phyloP scores from a whole-genome alignment of 805 yeast genomes.

The Cyberlindnera lachancei region DNA sequence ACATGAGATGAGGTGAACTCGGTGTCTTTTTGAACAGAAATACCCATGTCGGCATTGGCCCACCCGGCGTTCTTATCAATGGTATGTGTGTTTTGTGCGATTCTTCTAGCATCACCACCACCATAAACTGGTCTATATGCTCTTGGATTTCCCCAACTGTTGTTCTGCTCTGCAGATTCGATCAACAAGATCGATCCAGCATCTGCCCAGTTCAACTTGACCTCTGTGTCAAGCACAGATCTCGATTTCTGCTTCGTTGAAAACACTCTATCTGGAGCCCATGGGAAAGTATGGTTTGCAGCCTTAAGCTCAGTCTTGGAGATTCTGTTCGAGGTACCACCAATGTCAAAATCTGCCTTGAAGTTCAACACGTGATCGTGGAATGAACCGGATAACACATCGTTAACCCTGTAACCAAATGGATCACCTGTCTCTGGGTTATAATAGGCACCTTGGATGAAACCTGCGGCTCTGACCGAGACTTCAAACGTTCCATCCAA shows the following conservation, averaged over 20 bases:
- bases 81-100: slow-evolving; percentile 10
- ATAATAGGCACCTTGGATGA: slow-evolving; percentile 23
- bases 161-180: slow-evolving; percentile 18
- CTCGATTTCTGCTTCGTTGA: slow-evolving; percentile 14
- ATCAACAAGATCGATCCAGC: slow-evolving; percentile 20
- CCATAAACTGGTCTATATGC: slow-evolving; percentile 22
- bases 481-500: slow-evolving; percentile 24
- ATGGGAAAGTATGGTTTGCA: slow-evolving; percentile 18
- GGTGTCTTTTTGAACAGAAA: slow-evolving; percentile 21
- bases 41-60: slow-evolving; percentile 18
- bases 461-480: slow-evolving; percentile 24
- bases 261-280: slow-evolving; percentile 18
- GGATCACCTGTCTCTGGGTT: slow-evolving; percentile 12
- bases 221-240: slow-evolving; percentile 14
- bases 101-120: slow-evolving; percentile 16
- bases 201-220: slow-evolving; percentile 16
- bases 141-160: slow-evolving; percentile 23
- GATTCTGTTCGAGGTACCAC: slow-evolving; percentile 18
- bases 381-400: slow-evolving; percentile 23
- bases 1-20: slow-evolving; percentile 20
- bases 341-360: slow-evolving; percentile 24
- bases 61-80: slow-evolving; percentile 19
- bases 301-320: slow-evolving; percentile 10
- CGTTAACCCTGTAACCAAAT: slow-evolving; percentile 19
- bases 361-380: slow-evolving; percentile 23